Evolutionary conservation across 1,139 yeast species (phyloP).

Genomic region (Lizanozyma gosingica): DNA sequence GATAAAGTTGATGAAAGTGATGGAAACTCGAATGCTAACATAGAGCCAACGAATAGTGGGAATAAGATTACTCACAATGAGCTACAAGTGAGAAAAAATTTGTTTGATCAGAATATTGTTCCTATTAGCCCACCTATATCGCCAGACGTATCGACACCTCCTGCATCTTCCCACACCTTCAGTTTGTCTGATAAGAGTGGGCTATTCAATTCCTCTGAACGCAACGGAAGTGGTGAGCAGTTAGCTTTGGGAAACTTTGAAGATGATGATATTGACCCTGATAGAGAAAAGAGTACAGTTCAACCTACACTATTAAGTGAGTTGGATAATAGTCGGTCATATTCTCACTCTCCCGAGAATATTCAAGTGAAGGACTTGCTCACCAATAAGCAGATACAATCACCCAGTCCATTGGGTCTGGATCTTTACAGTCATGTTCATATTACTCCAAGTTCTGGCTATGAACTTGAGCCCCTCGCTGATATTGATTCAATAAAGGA

Average conservation of each 20-base stretch:
- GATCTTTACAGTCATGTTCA: background rate
- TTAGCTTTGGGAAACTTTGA: background rate
- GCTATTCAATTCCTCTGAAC: background rate
- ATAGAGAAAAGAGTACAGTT: background rate
- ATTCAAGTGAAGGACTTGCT: background rate
- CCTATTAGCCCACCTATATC: too few species aligned
- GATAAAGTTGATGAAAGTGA: background rate
- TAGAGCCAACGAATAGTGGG: background rate
- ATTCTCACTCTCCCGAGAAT: background rate
- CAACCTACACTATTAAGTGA: background rate
- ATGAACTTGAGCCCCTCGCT: background rate
- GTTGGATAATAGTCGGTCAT: background rate
- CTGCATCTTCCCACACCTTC: background rate
- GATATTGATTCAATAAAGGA: slow-evolving; percentile 1
- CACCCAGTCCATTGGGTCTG: background rate
- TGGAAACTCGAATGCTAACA: too few species aligned
- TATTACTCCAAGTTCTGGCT: background rate
- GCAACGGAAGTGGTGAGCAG: background rate
- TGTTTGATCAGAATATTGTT: too few species aligned
- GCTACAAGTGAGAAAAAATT: too few species aligned
- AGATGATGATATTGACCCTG: too few species aligned
- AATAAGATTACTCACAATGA: too few species aligned
- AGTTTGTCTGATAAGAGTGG: background rate
- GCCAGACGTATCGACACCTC: too few species aligned
- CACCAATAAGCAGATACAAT: background rate